A percentile compares a stretch with the other conserved stretches of the same genome.
These are phyloP conservation scores for Diophrys appendiculata DNA, from an alignment of 73 alveolate species.

Conservation along the genomic window DNA sequence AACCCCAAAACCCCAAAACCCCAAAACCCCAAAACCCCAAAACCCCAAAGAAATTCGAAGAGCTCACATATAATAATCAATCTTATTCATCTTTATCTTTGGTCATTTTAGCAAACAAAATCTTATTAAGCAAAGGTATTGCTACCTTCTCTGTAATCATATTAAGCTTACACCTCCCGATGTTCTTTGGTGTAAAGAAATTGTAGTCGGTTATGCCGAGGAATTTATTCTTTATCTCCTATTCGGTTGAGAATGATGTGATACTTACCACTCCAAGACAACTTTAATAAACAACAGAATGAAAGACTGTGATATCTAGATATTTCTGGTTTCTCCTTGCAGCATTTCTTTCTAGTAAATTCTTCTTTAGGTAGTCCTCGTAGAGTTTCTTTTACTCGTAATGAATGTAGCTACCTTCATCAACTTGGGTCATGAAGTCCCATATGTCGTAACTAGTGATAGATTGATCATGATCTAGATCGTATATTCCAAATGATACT, in stretches of 20 bases:
- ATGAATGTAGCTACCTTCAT: not conserved
- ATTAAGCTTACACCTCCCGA: not conserved
- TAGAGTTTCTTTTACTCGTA: not conserved
- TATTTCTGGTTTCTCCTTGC: not conserved
- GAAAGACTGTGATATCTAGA: not conserved
- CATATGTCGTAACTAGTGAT: not conserved
- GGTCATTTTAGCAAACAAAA: no score
- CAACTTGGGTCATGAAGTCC: not conserved
- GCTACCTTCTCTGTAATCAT: not conserved
- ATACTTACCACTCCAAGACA: not conserved
- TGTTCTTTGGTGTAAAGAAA: not conserved
- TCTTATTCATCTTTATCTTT: no score
- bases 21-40: no score
- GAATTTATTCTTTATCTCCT: not conserved
- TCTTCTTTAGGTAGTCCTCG: not conserved
- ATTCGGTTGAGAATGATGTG: no score
- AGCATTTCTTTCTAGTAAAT: not conserved
- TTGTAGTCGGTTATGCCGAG: not conserved
- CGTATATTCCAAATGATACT: not conserved
- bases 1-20: no score
- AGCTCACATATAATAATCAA: no score
- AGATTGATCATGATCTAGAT: not conserved
- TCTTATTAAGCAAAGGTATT: not conserved
- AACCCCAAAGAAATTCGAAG: no score
- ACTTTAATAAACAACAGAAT: not conserved